A percentile compares a stretch with the other conserved stretches of the same genome.
Evolutionary conservation across 73 alveolate species (phyloP).

Genomic region (Paramecium caudatum): DNA sequence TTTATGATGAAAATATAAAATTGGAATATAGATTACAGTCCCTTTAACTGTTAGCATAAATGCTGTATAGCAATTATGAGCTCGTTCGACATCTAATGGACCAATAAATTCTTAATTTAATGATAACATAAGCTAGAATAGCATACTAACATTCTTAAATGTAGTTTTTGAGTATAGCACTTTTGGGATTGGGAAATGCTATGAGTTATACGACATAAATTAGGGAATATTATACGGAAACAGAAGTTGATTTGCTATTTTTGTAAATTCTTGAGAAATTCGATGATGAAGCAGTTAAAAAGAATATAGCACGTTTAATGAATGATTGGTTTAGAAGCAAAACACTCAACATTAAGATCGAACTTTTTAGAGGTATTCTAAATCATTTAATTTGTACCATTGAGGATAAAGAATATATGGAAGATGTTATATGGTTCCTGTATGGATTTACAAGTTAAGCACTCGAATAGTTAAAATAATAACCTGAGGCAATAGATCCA

Average conservation of each 20-base stretch:
- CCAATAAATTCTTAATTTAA: not conserved
- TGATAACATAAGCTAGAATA: not conserved
- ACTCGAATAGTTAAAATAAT: not conserved
- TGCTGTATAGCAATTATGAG: slow-evolving; percentile 30
- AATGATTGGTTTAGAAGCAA: slow-evolving; percentile 43
- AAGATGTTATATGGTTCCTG: not conserved
- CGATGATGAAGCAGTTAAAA: not conserved
- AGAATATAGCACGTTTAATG: not conserved
- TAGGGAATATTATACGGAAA: not conserved
- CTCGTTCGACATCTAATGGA: not conserved
- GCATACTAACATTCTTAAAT: not conserved
- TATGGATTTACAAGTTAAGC: not conserved
- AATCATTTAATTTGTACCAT: not conserved
- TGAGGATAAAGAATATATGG: not conserved
- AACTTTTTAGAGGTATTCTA: not conserved
- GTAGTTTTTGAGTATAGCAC: not conserved
- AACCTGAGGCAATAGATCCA: not conserved
- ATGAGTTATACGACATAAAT: not conserved
- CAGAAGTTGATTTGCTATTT: not conserved
- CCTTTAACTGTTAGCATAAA: not conserved
- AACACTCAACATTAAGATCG: not conserved
- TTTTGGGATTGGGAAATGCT: not conserved
- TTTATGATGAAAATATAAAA: slow-evolving; percentile 1
- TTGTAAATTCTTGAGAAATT: not conserved
- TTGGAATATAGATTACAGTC: slow-evolving; percentile 8